Base-by-base conservation (phyloP, 106 monocot genomes). In the Cymbidium sinense region DNA sequence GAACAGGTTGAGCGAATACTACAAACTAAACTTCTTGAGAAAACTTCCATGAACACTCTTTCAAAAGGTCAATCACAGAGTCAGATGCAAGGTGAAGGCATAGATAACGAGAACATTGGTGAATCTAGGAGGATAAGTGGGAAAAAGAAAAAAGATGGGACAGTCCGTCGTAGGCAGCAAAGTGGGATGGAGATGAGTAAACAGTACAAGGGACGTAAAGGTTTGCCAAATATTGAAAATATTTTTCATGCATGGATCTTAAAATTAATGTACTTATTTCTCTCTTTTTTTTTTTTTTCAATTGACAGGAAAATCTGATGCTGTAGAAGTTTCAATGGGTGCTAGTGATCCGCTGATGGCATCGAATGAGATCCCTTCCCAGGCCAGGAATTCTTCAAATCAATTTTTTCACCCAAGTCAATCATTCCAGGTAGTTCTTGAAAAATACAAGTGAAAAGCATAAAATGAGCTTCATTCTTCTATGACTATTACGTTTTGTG, bases 371-470 rank as follows among this genome's bases (percentile, higher is more conserved):
- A 74, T 77, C 77, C 77, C 81, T 34, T 41, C 81, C 41, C 81
- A 85, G 73, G 30, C 55, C 35, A 86, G 81, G 62, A 78, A 83
- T 80, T 80, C 85, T 76, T 77, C 85, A 65, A 85, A 79, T 70
- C 90, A 86, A 5, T 88, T 87, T 50, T 79, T 91, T 69, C 55
- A 73, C 36, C 70, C 83, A 70, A 83, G 79, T 84, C 83, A 85
- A 70, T 79, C 86, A 43, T 75, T 88, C 51, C 90, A 88, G 90
- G 90, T 91, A 34, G 19, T 5, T 27, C 44, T 44, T 27, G 25
- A 5, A 44, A 11, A 43, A 27, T 43, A 35, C 44, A 27, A 43
- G 8, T 43, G 13, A 47, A 2, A 44, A 43, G 0, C 11, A 74
- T 74, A 71, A 71, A 39, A 19, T 35, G 35, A 71, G 71, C 20